Percentiles rank a stretch among this genome's conserved stretches.
Evolutionary conservation across 352 stramenopile species (phyloP).

Genomic region (Elongisporangium senticosum): DNA sequence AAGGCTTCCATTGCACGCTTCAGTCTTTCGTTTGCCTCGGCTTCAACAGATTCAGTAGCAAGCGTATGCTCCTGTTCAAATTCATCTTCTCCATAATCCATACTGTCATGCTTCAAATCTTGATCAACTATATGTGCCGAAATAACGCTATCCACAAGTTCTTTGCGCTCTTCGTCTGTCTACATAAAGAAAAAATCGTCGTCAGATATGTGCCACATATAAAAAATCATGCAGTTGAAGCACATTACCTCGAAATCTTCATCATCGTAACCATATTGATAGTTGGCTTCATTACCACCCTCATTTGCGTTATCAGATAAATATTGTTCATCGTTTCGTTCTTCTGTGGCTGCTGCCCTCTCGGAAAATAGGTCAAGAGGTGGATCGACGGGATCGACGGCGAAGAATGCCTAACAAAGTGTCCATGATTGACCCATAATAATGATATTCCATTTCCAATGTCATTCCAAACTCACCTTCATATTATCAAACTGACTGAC

Average conservation of each 20-base stretch:
- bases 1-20: background rate
- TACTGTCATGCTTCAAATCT: constrained; percentile 1
- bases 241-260: constrained; percentile 62
- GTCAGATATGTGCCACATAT: background rate
- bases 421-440: background rate
- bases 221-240: background rate
- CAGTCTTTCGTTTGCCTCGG: constrained; percentile 1
- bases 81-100: constrained; percentile 33
- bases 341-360: background rate
- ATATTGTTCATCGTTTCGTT: constrained; percentile 1
- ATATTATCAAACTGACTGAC: constrained; percentile 33
- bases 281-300: constrained; percentile 8
- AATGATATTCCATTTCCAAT: background rate
- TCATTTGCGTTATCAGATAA: constrained; percentile 6
- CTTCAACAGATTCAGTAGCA: constrained; percentile 2
- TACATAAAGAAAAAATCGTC: background rate
- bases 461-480: constrained; percentile 16
- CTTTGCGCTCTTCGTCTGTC: background rate
- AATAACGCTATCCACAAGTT: background rate
- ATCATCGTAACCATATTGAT: constrained; percentile 67
- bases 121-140: background rate
- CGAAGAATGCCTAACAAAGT: constrained; percentile 5
- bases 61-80: constrained; percentile 27
- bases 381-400: constrained; percentile 2
- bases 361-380: background rate